phyloP scores from a whole-genome alignment of 2,329 filamentous ascomycete genomes.

The Colletotrichum chlorophyti region DNA sequence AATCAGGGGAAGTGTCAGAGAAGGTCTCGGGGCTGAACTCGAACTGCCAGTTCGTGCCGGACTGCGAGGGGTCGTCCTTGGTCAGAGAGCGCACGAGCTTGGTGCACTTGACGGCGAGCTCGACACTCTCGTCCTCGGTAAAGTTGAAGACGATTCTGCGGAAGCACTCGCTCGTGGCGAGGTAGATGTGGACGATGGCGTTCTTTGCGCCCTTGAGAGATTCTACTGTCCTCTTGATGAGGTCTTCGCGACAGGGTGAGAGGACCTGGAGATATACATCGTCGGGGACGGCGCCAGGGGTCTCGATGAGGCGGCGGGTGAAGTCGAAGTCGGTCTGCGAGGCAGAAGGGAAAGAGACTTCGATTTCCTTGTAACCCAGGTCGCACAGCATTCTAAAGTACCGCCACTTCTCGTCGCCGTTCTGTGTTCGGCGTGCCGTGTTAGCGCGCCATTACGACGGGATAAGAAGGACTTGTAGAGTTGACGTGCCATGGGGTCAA shows the following conservation, averaged over 20 bases:
- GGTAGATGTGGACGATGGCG: constrained; percentile 92
- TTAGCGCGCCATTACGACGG: constrained; percentile 1
- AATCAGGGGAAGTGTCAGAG: constrained; percentile 88
- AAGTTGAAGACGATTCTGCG: constrained; percentile 89
- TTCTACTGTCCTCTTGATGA: constrained; percentile 89
- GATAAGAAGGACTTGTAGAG: background rate
- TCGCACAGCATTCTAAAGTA: constrained; percentile 96
- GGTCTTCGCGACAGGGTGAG: constrained; percentile 88
- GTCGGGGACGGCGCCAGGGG: constrained; percentile 81
- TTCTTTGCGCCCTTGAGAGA: constrained; percentile 90
- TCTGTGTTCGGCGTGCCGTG: constrained; percentile 55
- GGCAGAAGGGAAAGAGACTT: constrained; percentile 93
- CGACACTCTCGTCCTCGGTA: constrained; percentile 80
- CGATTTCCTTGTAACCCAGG: constrained; percentile 96
- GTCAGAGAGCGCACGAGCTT: constrained; percentile 88
- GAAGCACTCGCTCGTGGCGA: constrained; percentile 96
- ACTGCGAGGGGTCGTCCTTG: constrained; percentile 71
- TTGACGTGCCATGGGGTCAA: constrained; percentile 85
- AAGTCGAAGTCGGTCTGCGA: constrained; percentile 98
- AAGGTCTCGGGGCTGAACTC: constrained; percentile 90
- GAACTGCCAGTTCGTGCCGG: constrained; percentile 74
- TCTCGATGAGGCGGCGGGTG: constrained; percentile 84
- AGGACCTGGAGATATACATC: constrained; percentile 94
- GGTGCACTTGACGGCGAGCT: constrained; percentile 83
- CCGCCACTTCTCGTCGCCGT: constrained; percentile 90